Conservation (phyloP, 176 grass and related monocot genomes). For the Zoysia japonica region DNA sequence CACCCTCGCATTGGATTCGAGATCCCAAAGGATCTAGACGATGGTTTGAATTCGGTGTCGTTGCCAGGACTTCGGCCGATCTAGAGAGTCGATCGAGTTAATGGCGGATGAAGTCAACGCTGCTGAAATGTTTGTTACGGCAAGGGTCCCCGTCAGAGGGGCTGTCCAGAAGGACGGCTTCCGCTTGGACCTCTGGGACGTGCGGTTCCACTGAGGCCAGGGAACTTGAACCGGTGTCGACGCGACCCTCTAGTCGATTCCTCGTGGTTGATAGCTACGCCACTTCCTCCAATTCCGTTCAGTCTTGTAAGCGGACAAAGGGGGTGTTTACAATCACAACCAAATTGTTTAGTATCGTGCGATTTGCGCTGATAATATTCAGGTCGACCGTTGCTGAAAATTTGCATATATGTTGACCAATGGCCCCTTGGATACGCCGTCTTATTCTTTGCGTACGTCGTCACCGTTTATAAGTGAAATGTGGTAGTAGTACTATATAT, state of each 20-base stretch:
- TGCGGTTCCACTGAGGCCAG: slow-evolving; percentile 36
- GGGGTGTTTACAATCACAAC: neutral
- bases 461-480: too few relatives aligned
- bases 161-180: slow-evolving; percentile 16
- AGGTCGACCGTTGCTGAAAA: neutral
- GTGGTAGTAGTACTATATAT: neutral
- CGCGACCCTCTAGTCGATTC: slow-evolving; percentile 1
- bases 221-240: slow-evolving; percentile 20
- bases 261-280: neutral
- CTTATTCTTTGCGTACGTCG: too few relatives aligned
- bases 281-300: slow-evolving; percentile 8
- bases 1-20: slow-evolving; percentile 7
- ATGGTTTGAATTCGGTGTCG: slow-evolving; percentile 30
- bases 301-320: neutral
- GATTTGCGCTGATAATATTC: neutral
- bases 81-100: slow-evolving; percentile 7
- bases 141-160: slow-evolving; percentile 28
- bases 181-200: slow-evolving; percentile 2
- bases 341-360: neutral
- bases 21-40: slow-evolving; percentile 8
- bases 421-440: too few relatives aligned
- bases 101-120: slow-evolving; percentile 21
- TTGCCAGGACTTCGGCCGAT: slow-evolving; percentile 13
- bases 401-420: too few relatives aligned
- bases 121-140: slow-evolving; percentile 22